These are phyloP conservation scores for Kodamaea arcana DNA, from an alignment of 1,139 yeast species.

Conservation along the genomic window DNA sequence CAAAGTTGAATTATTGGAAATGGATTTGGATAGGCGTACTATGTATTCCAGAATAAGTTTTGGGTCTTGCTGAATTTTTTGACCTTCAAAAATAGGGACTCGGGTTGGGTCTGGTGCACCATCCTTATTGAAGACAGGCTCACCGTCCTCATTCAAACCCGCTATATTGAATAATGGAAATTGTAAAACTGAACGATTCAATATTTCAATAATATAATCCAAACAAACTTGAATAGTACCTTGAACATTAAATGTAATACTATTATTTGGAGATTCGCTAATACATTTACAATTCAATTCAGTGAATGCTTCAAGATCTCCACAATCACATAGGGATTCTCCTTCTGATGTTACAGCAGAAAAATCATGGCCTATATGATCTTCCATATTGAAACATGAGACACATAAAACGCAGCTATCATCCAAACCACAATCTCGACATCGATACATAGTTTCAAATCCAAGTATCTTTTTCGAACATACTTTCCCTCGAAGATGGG, in stretches of 20 bases:
- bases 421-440: constrained; percentile 65
- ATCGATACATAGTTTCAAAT: constrained; percentile 68
- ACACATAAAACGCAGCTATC: constrained; percentile 72
- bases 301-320: constrained; percentile 80
- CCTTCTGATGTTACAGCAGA: constrained; percentile 48
- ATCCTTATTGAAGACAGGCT: constrained; percentile 18
- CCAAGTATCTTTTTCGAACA: constrained; percentile 59
- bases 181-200: constrained; percentile 32
- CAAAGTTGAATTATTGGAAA: constrained; percentile 29
- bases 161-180: constrained; percentile 38
- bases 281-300: constrained; percentile 50
- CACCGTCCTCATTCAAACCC: no score
- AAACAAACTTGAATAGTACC: constrained; percentile 35
- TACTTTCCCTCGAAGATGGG: constrained; percentile 46
- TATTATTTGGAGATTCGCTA: constrained; percentile 5
- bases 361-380: constrained; percentile 64
- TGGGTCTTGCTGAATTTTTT: no score
- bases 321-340: constrained; percentile 82
- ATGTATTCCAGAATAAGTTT: no score
- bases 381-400: constrained; percentile 63
- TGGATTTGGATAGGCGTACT: constrained; percentile 19
- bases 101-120: no score
- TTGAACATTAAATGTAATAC: constrained; percentile 15
- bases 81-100: no score
- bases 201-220: constrained; percentile 50